These are phyloP conservation scores for Populus ilicifolia DNA, from an alignment of 345 rosid species.

Conservation along the genomic window DNA sequence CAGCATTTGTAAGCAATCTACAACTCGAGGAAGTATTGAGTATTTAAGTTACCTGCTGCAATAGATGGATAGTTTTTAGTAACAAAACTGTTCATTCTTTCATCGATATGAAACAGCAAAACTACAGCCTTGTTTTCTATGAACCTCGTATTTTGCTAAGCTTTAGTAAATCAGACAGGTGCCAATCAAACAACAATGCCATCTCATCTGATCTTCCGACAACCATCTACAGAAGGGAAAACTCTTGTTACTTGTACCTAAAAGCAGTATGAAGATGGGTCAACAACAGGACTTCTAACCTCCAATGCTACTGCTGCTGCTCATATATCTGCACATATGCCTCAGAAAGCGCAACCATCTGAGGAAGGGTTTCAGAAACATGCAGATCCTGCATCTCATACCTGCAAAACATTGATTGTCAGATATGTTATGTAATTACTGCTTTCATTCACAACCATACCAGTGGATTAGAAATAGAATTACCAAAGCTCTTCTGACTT, in stretches of 20 bases:
- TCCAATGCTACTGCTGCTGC: slow-evolving; percentile 54
- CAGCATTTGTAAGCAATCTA: too few relatives aligned
- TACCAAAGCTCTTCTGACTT: slow-evolving; percentile 95
- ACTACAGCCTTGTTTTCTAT: neutral
- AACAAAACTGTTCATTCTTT: neutral
- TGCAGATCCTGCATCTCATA: slow-evolving; percentile 98
- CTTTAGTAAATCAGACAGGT: neutral
- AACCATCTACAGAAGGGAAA: neutral
- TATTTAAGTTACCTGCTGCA: neutral
- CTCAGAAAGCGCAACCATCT: slow-evolving; percentile 96
- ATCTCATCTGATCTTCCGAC: neutral
- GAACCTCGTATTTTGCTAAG: neutral
- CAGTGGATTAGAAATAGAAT: neutral
- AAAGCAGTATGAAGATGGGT: neutral
- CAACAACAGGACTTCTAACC: neutral
- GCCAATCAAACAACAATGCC: neutral
- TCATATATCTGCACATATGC: slow-evolving; percentile 96
- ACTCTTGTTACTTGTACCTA: neutral
- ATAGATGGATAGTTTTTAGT: neutral
- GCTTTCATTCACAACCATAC: neutral
- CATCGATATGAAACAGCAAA: neutral
- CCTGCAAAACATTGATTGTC: slow-evolving; percentile 42
- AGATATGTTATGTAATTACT: neutral
- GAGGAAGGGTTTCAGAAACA: slow-evolving; percentile 94
- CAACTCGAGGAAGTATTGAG: too few relatives aligned